These are phyloP conservation scores for Volvox carteri DNA, from an alignment of 163 green algal species.

Conservation along the genomic window DNA sequence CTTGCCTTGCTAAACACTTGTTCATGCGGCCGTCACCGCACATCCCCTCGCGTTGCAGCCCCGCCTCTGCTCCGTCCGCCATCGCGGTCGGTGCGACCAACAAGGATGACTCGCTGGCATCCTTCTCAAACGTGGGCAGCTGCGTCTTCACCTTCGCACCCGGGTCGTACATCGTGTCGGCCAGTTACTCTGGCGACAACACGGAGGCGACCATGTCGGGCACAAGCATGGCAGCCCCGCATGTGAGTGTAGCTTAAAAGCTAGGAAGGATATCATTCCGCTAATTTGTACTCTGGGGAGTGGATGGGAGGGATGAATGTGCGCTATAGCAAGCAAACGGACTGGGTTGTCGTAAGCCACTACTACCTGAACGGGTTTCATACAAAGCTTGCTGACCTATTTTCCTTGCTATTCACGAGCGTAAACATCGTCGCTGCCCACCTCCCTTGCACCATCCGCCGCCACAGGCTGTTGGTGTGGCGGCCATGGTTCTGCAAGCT, in stretches of 20 bases:
- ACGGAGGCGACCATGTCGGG: slow-evolving; percentile 64
- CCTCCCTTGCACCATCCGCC: too few species aligned
- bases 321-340: too few species aligned
- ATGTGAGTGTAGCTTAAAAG: slow-evolving; percentile 56
- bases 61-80: slow-evolving; percentile 63
- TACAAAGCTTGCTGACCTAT: too few species aligned
- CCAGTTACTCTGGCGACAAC: slow-evolving; percentile 49
- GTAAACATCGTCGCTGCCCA: background rate
- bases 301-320: too few species aligned
- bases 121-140: slow-evolving; percentile 75
- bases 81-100: slow-evolving; percentile 75
- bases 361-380: background rate
- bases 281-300: too few species aligned
- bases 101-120: slow-evolving; percentile 58
- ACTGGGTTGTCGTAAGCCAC: too few species aligned
- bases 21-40: too few species aligned
- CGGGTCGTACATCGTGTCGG: slow-evolving; percentile 66
- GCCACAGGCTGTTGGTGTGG: slow-evolving; percentile 72
- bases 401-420: background rate
- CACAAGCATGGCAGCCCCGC: slow-evolving; percentile 75
- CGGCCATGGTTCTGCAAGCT: slow-evolving; percentile 75
- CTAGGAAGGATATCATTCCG: too few species aligned
- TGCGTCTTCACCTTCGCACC: slow-evolving; percentile 81
- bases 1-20: too few species aligned
- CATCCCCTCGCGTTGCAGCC: slow-evolving; percentile 16